Evolutionary conservation across 495 filamentous ascomycete species (phyloP).

Genomic region (Cercophora sp.): DNA sequence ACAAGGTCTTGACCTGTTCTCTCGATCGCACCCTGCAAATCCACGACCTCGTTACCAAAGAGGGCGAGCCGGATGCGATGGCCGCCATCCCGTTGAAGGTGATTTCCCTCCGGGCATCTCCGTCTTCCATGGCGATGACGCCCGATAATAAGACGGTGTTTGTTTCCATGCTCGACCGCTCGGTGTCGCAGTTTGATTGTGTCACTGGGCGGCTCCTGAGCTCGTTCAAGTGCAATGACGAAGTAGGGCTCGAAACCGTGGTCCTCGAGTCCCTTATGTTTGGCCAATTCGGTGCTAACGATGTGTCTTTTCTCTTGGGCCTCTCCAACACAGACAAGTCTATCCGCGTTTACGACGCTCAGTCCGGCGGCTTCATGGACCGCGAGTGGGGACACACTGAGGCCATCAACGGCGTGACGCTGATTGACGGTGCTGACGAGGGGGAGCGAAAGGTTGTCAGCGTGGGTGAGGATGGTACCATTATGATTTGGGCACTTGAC

Average conservation of each 20-base stretch:
- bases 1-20: constrained; percentile 78
- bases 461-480: constrained; percentile 75
- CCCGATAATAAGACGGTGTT: constrained; percentile 59
- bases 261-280: constrained; percentile 73
- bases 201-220: constrained; percentile 63
- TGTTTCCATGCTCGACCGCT: constrained; percentile 80
- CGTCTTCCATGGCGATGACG: constrained; percentile 71
- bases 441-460: constrained; percentile 58
- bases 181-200: constrained; percentile 72
- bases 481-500: constrained; percentile 78
- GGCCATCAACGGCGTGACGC: constrained; percentile 75
- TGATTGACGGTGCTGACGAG: constrained; percentile 60
- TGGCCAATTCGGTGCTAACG: constrained; percentile 36
- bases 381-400: constrained; percentile 94
- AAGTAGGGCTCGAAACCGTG: constrained; percentile 72
- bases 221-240: constrained; percentile 77
- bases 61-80: constrained; percentile 60
- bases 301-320: constrained; percentile 61
- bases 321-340: constrained; percentile 94
- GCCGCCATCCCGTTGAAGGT: constrained; percentile 73
- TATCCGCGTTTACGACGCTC: constrained; percentile 78
- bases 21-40: constrained; percentile 81
- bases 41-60: constrained; percentile 69
- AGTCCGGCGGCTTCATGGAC: constrained; percentile 69
- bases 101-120: constrained; percentile 79